Evolutionary conservation across 2,329 filamentous ascomycete species (phyloP).

Genomic region (Apiospora koreana): DNA sequence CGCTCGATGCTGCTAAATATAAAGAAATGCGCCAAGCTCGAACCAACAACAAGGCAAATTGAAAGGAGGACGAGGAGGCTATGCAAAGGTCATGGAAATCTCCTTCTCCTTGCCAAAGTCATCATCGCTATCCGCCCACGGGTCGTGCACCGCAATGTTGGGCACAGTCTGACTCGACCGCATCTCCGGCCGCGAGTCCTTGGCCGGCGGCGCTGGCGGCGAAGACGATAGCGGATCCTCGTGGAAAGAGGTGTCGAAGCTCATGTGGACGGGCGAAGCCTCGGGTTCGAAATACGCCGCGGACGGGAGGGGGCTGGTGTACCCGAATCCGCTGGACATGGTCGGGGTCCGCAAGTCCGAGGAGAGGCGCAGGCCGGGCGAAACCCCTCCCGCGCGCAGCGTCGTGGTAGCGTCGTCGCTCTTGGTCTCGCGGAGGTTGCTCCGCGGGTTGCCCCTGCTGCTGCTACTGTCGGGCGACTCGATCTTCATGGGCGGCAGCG

Average conservation of each 20-base stretch:
- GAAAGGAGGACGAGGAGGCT: not conserved
- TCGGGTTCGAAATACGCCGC: conserved; percentile 21
- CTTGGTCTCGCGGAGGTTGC: conserved; percentile 45
- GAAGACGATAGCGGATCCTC: conserved; percentile 36
- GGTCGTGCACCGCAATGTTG: conserved; percentile 54
- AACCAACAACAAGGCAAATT: not conserved
- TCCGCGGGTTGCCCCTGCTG: conserved; percentile 26
- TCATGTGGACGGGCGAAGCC: conserved; percentile 65
- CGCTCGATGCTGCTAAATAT: not conserved
- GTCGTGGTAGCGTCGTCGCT: conserved; percentile 43
- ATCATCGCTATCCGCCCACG: conserved; percentile 69
- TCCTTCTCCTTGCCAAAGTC: conserved; percentile 73
- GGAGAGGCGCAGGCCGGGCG: conserved; percentile 24
- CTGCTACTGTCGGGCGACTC: conserved; percentile 28
- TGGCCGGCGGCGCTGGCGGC: conserved; percentile 33
- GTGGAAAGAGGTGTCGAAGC: conserved; percentile 65
- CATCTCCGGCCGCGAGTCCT: conserved; percentile 40
- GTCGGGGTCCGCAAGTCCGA: conserved; percentile 30
- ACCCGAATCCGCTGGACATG: conserved; percentile 22
- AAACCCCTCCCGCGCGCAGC: conserved; percentile 23
- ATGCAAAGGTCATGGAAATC: conserved; percentile 82
- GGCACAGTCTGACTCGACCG: conserved; percentile 52
- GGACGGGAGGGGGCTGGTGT: conserved; percentile 15
- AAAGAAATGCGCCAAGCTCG: not conserved
- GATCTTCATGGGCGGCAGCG: conserved; percentile 87